phyloP scores from a whole-genome alignment of 2,329 filamentous ascomycete species.

The Ceratocystis eucalypticola region DNA sequence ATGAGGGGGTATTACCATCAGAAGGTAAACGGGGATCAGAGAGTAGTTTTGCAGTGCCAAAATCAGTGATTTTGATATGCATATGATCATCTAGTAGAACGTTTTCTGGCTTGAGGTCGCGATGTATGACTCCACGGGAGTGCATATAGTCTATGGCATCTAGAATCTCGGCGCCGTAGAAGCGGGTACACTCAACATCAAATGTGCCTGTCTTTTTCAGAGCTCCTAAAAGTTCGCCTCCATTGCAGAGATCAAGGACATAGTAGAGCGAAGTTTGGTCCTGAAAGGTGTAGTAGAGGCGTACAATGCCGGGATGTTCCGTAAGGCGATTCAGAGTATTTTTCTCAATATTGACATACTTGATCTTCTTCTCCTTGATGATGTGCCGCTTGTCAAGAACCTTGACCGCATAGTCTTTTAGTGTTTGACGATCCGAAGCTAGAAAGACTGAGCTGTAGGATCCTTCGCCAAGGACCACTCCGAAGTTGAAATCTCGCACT shows the following conservation, averaged over 20 bases:
- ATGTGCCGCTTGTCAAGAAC: slow-evolving; percentile 97
- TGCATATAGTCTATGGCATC: slow-evolving; percentile 98
- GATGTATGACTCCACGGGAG: slow-evolving; percentile 84
- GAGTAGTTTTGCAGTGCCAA: slow-evolving; percentile 92
- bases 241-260: slow-evolving; percentile 83
- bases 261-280: slow-evolving; percentile 95
- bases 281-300: slow-evolving; percentile 96
- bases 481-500: slow-evolving; percentile 92
- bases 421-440: slow-evolving; percentile 81
- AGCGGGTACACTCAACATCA: slow-evolving; percentile 83
- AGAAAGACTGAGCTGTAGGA: slow-evolving; percentile 95
- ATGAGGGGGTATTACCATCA: slow-evolving; percentile 23
- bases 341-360: slow-evolving; percentile 99
- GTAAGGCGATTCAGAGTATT: slow-evolving; percentile 92
- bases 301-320: slow-evolving; percentile 90
- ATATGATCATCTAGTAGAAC: slow-evolving; percentile 89
- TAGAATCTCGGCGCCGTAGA: slow-evolving; percentile 90
- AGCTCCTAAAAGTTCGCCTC: slow-evolving; percentile 81
- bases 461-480: slow-evolving; percentile 78
- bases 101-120: slow-evolving; percentile 93
- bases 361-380: slow-evolving; percentile 99
- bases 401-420: slow-evolving; percentile 96
- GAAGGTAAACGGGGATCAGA: slow-evolving; percentile 4
- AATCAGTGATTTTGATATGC: slow-evolving; percentile 98
- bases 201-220: slow-evolving; percentile 91